Conservation (phyloP, 352 stramenopile genomes). For the Pythium brachiatum region DNA sequence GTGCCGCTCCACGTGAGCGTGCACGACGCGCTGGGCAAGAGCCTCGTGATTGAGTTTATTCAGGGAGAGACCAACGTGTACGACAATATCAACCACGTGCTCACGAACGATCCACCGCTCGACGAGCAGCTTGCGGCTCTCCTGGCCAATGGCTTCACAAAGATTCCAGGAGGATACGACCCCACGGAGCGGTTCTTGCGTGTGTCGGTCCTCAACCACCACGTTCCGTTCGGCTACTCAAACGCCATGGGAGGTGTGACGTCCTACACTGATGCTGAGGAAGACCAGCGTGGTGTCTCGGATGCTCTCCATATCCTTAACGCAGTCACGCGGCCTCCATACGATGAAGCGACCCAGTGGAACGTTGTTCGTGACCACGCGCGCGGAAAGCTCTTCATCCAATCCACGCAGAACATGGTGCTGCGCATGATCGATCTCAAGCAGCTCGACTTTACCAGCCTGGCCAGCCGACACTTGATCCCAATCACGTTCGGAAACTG, state of each 20-base stretch:
- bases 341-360: slow-evolving; percentile 58
- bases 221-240: slow-evolving; percentile 37
- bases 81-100: slow-evolving; percentile 60
- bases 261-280: slow-evolving; percentile 51
- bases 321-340: slow-evolving; percentile 50
- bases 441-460: slow-evolving; percentile 48
- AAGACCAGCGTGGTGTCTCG: slow-evolving; percentile 54
- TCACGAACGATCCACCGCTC: slow-evolving; percentile 71
- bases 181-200: slow-evolving; percentile 55
- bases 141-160: slow-evolving; percentile 26
- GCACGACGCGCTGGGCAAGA: slow-evolving; percentile 58
- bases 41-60: slow-evolving; percentile 72
- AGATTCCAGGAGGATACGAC: slow-evolving; percentile 50
- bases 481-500: slow-evolving; percentile 63
- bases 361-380: slow-evolving; percentile 67
- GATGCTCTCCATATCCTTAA: slow-evolving; percentile 64
- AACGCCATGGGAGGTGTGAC: slow-evolving; percentile 20
- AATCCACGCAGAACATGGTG: slow-evolving; percentile 68
- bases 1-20: slow-evolving; percentile 62
- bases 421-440: slow-evolving; percentile 58
- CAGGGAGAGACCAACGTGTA: slow-evolving; percentile 49
- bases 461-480: slow-evolving; percentile 41
- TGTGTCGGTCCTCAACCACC: slow-evolving; percentile 63
- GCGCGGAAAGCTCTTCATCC: slow-evolving; percentile 64
- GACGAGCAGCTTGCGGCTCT: slow-evolving; percentile 42